phyloP scores from a whole-genome alignment of 1,139 yeast genomes.

The Cylindricascospora bacillispora region DNA sequence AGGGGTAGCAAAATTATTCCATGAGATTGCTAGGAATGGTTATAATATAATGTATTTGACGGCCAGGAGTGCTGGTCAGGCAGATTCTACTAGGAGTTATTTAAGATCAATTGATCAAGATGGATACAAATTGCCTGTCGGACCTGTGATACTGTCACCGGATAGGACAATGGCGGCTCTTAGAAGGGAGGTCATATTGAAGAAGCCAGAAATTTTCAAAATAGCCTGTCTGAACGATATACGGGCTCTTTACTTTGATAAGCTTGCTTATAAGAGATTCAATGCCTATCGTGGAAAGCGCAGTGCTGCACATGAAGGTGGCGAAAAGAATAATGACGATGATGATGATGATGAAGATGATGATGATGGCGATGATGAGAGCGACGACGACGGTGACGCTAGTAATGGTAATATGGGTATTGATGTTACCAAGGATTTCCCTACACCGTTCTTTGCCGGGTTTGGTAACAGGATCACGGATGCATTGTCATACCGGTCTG shows the following conservation, averaged over 20 bases:
- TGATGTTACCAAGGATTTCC: constrained; percentile 16
- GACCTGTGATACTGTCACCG: constrained; percentile 93
- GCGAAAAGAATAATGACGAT: constrained; percentile 2
- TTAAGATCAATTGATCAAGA: constrained; percentile 67
- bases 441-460: constrained; percentile 83
- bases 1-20: constrained; percentile 86
- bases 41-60: constrained; percentile 89
- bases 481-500: constrained; percentile 89
- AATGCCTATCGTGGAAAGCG: constrained; percentile 14
- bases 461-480: constrained; percentile 96
- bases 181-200: constrained; percentile 77
- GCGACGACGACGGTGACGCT: constrained; percentile 3
- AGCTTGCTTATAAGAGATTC: constrained; percentile 7
- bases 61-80: constrained; percentile 91
- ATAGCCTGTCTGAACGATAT: constrained; percentile 94
- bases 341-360: constrained; percentile 3
- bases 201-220: constrained; percentile 94
- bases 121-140: constrained; percentile 61
- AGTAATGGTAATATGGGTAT: constrained; percentile 3
- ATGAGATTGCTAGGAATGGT: constrained; percentile 76
- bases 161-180: constrained; percentile 96
- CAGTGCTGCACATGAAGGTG: constrained; percentile 4
- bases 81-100: constrained; percentile 84
- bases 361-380: constrained; percentile 4
- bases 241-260: constrained; percentile 41